Evolutionary conservation across 2,329 filamentous ascomycete species (phyloP).

Genomic region (Ceratocystis harringtonii): DNA sequence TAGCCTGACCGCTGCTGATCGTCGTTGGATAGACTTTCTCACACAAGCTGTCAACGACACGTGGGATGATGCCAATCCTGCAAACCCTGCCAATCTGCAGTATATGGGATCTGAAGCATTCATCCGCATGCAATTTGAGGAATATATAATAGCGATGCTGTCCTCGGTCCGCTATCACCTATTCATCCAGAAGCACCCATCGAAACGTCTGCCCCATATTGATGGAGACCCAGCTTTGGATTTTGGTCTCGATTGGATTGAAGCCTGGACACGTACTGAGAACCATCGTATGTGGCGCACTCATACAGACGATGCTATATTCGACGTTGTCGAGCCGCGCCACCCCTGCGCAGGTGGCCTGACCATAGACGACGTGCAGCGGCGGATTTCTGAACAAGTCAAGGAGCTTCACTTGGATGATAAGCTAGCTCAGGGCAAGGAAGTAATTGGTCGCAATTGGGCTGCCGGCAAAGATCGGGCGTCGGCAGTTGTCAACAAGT

Average conservation of each 20-base stretch:
- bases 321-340: conserved; percentile 82
- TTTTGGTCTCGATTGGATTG: conserved; percentile 70
- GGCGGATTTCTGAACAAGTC: conserved; percentile 78
- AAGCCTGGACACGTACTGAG: conserved; percentile 75
- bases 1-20: conserved; percentile 67
- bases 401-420: conserved; percentile 90
- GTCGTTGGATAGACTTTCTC: conserved; percentile 91
- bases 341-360: conserved; percentile 89
- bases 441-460: conserved; percentile 78
- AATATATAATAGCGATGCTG: conserved; percentile 80
- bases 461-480: conserved; percentile 79
- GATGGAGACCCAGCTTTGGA: conserved; percentile 77
- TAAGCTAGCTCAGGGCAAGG: conserved; percentile 64
- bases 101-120: conserved; percentile 96
- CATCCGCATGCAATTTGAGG: conserved; percentile 91
- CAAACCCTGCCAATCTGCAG: conserved; percentile 81
- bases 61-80: conserved; percentile 86
- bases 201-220: conserved; percentile 47
- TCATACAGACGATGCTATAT: conserved; percentile 71
- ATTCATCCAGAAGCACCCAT: conserved; percentile 39
- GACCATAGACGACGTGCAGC: conserved; percentile 85
- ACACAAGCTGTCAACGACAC: conserved; percentile 89
- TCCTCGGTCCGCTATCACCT: conserved; percentile 81
- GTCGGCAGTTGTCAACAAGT: conserved; percentile 67
- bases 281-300: conserved; percentile 83